Evolutionary conservation across 164 flowering plant species (phyloP).

Genomic region (Stephania yunnanensis): DNA sequence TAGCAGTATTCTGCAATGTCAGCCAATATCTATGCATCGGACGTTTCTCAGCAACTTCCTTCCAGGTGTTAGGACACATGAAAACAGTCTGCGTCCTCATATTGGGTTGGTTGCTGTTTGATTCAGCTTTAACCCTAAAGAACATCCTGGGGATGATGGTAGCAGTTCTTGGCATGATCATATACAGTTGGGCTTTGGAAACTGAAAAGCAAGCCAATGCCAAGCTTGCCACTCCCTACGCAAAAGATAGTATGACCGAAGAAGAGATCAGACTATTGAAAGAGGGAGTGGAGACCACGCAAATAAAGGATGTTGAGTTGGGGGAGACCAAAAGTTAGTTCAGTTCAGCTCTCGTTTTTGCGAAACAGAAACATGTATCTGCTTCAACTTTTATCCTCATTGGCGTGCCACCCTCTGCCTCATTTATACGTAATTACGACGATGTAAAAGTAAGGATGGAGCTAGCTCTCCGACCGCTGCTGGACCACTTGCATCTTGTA

Average conservation of each 20-base stretch:
- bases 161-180: conserved; percentile 51
- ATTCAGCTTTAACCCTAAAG: conserved; percentile 37
- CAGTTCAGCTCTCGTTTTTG: not conserved
- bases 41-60: conserved; percentile 51
- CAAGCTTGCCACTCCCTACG: conserved; percentile 7
- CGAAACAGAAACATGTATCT: conserved; percentile 9
- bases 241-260: conserved; percentile 26
- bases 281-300: conserved; percentile 24
- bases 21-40: conserved; percentile 54
- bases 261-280: conserved; percentile 30
- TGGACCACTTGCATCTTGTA: not conserved
- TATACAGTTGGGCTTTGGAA: conserved; percentile 47
- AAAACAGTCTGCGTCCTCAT: conserved; percentile 50
- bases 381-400: not conserved
- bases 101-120: conserved; percentile 43
- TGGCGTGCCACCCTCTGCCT: not conserved
- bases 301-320: conserved; percentile 27
- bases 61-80: conserved; percentile 56
- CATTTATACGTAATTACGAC: not conserved
- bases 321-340: conserved; percentile 23
- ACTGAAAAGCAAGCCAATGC: conserved; percentile 36
- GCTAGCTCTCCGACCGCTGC: not conserved
- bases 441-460: not conserved
- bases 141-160: conserved; percentile 43
- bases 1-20: conserved; percentile 51